A percentile compares a stretch with the other conserved stretches of the same genome.
phyloP scores from a whole-genome alignment of 2,329 filamentous ascomycete genomes.

The Cladophialophora exuberans region DNA sequence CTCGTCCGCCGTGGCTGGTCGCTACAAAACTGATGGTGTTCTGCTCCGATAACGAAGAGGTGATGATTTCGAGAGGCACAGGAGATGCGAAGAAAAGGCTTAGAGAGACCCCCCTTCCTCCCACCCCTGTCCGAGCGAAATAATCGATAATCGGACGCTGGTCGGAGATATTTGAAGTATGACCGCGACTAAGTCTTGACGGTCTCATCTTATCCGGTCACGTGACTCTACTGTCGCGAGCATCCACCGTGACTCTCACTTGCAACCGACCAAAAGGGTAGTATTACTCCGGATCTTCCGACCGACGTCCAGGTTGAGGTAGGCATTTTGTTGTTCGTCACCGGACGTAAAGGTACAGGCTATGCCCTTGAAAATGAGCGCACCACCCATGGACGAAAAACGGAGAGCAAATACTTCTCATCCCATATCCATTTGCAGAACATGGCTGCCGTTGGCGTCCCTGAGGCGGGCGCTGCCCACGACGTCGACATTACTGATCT shows the following conservation, averaged over 20 bases:
- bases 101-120: too few relatives aligned
- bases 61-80: not conserved
- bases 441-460: slow-evolving; percentile 2
- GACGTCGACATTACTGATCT: slow-evolving; percentile 8
- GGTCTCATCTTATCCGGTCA: too few relatives aligned
- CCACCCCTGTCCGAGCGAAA: too few relatives aligned
- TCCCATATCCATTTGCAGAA: not conserved
- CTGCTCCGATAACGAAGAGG: not conserved
- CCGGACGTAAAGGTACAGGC: not conserved
- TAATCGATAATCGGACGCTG: too few relatives aligned
- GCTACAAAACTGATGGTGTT: not conserved
- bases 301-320: too few relatives aligned
- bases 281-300: too few relatives aligned
- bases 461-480: not conserved
- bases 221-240: too few relatives aligned
- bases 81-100: not conserved
- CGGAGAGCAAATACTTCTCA: not conserved
- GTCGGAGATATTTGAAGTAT: too few relatives aligned
- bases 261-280: too few relatives aligned
- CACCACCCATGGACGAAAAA: not conserved
- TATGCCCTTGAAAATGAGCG: slow-evolving; percentile 4
- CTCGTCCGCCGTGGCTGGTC: not conserved
- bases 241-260: too few relatives aligned
- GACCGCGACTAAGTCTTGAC: too few relatives aligned
- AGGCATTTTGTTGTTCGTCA: too few relatives aligned